Evolutionary conservation across 768 basidiomycete species (phyloP).

Genomic region (Lactarius deliciosus): DNA sequence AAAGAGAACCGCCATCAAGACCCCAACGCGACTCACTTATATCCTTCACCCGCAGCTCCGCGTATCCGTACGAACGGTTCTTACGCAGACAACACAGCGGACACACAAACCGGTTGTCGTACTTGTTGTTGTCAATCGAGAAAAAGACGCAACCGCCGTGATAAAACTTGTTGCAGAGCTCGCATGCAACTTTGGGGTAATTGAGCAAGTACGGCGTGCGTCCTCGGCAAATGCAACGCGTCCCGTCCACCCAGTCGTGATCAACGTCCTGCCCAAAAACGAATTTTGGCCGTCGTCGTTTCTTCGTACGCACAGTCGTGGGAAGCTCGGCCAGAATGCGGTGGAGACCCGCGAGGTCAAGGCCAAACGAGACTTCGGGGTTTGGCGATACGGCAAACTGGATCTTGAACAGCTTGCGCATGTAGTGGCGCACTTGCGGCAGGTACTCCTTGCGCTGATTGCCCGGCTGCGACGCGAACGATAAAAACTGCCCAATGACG

Average conservation of each 20-base stretch:
- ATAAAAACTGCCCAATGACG: constrained; percentile 77
- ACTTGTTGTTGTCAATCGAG: constrained; percentile 45
- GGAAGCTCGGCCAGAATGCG: constrained; percentile 75
- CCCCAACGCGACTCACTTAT: constrained; percentile 44
- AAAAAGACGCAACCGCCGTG: constrained; percentile 78
- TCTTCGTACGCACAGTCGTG: constrained; percentile 45
- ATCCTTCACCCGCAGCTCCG: constrained; percentile 73
- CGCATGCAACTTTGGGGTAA: constrained; percentile 67
- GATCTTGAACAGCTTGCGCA: constrained; percentile 87
- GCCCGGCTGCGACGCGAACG: constrained; percentile 63
- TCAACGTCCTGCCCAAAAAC: constrained; percentile 77
- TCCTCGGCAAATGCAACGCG: constrained; percentile 79
- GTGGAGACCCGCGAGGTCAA: constrained; percentile 81
- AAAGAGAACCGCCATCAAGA: neutral
- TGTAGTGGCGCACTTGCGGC: constrained; percentile 82
- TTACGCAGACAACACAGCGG: constrained; percentile 78
- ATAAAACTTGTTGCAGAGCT: constrained; percentile 61
- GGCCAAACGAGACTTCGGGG: constrained; percentile 76
- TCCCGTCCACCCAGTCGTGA: constrained; percentile 68
- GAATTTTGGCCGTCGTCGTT: constrained; percentile 64
- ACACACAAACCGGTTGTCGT: constrained; percentile 54
- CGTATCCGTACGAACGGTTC: constrained; percentile 66
- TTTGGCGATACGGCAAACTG: constrained; percentile 86
- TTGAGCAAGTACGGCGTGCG: constrained; percentile 57
- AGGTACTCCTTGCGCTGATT: constrained; percentile 79